Base-by-base conservation (phyloP, 106 monocot genomes). In the Posidonia australis region DNA sequence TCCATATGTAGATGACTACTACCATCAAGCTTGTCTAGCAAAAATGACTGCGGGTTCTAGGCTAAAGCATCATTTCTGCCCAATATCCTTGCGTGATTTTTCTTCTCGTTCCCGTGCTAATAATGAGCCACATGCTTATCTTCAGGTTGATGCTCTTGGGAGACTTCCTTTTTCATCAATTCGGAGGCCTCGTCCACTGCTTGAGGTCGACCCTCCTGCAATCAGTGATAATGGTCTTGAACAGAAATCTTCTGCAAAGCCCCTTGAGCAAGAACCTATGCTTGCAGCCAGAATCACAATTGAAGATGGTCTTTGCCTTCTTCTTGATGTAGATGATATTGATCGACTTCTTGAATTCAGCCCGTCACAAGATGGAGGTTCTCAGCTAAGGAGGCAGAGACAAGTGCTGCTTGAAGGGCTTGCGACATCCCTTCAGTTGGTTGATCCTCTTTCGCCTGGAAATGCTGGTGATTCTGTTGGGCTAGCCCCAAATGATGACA, bases 1-100 rank as follows among this genome's bases (percentile, higher is more conserved):
- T 70, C 78, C 83, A 51, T 87, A 87, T 47, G 55, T 78, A 51
- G 75, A 78, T 59, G 87, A 87, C 44, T 83, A 87, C 63, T 81
- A 83, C 59, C 87, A 83, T 67, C 87, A 83, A 64, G 87, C 87
- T 64, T 83, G 80, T 47, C 36, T 83, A 9, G 72, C 77, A 27
- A 85, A 81, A 52, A 76, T 64, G 22, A 64, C 67, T 49, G 3
- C 44, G 19, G 62, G 66, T 31, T 63, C 70, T 28, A 62, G 65
- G 21, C 26, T 59, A 30, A 80, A 75, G 36, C 65, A 72, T 24
- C 66, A 72, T 24, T 87, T 87, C 47, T 76, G 62, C 56, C 87
- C 87, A 46, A 64, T 64, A 19, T 62, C 58, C 2, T 49, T 87
- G 46, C 77, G 60, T 65, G 87, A 87, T 61, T 42, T 73, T 43